A percentile compares a stretch with the other conserved stretches of the same genome.
These are phyloP conservation scores for Termitomyces sp. DNA, from an alignment of 768 basidiomycete species.

Conservation along the genomic window DNA sequence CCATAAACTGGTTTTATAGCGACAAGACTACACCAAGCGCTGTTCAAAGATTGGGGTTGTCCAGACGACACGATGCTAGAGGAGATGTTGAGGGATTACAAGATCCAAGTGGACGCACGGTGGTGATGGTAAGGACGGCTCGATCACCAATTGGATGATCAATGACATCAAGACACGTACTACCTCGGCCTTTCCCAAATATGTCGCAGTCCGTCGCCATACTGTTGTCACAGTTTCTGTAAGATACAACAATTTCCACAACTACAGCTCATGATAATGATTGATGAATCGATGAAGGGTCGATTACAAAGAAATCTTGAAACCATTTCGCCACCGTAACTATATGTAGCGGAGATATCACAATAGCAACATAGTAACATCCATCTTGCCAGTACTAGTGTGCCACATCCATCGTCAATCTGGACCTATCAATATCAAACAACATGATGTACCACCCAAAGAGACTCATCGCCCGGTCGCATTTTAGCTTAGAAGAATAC, in stretches of 20 bases:
- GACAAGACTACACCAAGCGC: not conserved
- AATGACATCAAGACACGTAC: not conserved
- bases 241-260: not conserved
- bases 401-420: not conserved
- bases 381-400: not conserved
- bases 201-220: not conserved
- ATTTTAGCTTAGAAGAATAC: conserved; percentile 55
- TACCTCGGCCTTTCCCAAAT: too few relatives aligned
- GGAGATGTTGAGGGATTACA: not conserved
- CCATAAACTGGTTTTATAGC: not conserved
- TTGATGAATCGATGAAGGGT: too few relatives aligned
- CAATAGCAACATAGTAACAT: too few relatives aligned
- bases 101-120: not conserved
- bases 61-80: conserved; percentile 11
- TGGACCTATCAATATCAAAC: not conserved
- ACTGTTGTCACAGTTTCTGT: not conserved
- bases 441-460: not conserved
- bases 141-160: not conserved
- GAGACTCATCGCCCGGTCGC: not conserved
- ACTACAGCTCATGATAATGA: not conserved
- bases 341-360: too few relatives aligned
- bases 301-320: not conserved
- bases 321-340: too few relatives aligned
- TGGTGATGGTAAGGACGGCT: not conserved
- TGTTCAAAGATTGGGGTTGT: conserved; percentile 5